These are phyloP conservation scores for Conidiobolus incongruus DNA, from an alignment of 371 early-diverging fungal genomes.

Conservation along the genomic window DNA sequence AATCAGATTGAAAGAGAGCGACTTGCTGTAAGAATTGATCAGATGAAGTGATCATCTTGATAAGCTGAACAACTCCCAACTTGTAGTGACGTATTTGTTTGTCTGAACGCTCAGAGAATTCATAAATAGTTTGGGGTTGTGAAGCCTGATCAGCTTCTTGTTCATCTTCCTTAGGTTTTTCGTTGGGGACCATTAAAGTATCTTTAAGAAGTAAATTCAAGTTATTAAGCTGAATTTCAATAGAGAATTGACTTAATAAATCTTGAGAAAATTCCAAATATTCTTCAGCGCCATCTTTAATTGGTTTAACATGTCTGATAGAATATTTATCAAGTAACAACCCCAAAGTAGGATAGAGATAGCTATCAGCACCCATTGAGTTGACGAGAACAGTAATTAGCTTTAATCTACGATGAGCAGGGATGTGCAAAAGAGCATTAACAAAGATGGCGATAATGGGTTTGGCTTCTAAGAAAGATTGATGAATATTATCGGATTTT, in stretches of 20 bases:
- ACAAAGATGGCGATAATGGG: constrained; percentile 75
- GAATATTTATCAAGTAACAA: constrained; percentile 49
- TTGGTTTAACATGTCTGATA: constrained; percentile 22
- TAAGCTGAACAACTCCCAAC: constrained; percentile 39
- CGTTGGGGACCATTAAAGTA: constrained; percentile 27
- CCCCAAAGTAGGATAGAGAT: constrained; percentile 44
- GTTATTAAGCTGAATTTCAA: constrained; percentile 40
- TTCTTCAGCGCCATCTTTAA: constrained; percentile 10
- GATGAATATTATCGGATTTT: constrained; percentile 10
- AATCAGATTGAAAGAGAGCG: constrained; percentile 12
- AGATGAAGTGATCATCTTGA: background rate
- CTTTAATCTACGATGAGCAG: constrained; percentile 72
- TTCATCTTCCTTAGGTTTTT: constrained; percentile 19
- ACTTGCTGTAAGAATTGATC: constrained; percentile 39
- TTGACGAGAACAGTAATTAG: constrained; percentile 61
- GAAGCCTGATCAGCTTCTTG: constrained; percentile 8
- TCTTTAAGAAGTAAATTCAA: too few species aligned
- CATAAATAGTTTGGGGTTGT: constrained; percentile 12
- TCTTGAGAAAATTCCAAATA: too few species aligned
- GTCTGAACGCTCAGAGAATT: constrained; percentile 21
- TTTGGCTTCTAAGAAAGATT: constrained; percentile 22
- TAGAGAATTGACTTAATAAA: constrained; percentile 20
- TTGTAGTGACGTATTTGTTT: constrained; percentile 59
- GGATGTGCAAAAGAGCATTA: constrained; percentile 77
- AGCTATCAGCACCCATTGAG: constrained; percentile 56